These are phyloP conservation scores for Ogataea dorogensis DNA, from an alignment of 805 yeast genomes.

Conservation along the genomic window DNA sequence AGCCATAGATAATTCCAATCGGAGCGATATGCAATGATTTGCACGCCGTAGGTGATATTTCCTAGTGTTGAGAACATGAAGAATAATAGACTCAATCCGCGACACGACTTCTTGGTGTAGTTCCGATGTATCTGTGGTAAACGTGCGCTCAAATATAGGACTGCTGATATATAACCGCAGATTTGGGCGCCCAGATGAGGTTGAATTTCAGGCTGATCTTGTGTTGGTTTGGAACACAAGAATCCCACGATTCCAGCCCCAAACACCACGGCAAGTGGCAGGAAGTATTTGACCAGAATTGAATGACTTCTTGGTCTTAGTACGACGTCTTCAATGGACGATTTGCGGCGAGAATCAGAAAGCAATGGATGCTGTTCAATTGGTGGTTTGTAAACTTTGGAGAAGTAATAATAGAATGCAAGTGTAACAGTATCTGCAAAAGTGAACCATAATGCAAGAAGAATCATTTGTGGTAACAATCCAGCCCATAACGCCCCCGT, in stretches of 20 bases:
- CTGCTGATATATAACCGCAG: slow-evolving; percentile 69
- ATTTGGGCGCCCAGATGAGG: slow-evolving; percentile 57
- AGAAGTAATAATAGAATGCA: slow-evolving; percentile 63
- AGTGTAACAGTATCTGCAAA: slow-evolving; percentile 63
- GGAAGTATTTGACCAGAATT: slow-evolving; percentile 46
- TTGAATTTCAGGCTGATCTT: slow-evolving; percentile 25
- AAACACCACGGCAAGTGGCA: slow-evolving; percentile 62
- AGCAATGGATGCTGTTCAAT: slow-evolving; percentile 38
- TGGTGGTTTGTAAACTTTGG: slow-evolving; percentile 35
- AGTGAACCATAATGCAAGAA: slow-evolving; percentile 75
- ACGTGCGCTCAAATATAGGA: slow-evolving; percentile 67
- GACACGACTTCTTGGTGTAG: slow-evolving; percentile 70
- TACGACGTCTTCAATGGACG: slow-evolving; percentile 52
- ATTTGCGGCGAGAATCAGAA: slow-evolving; percentile 35
- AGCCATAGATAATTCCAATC: slow-evolving; percentile 58
- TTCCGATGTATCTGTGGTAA: slow-evolving; percentile 84
- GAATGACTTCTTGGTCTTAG: slow-evolving; percentile 47
- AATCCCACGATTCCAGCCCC: slow-evolving; percentile 64
- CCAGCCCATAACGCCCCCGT: slow-evolving; percentile 70
- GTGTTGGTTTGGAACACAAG: slow-evolving; percentile 42
- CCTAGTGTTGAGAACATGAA: slow-evolving; percentile 74
- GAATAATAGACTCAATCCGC: slow-evolving; percentile 82
- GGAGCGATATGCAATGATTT: slow-evolving; percentile 62
- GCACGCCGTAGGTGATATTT: slow-evolving; percentile 71
- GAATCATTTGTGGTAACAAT: slow-evolving; percentile 64